Conservation (phyloP, 202 grass and related monocot species). For the Sporobolus alterniflorus region DNA sequence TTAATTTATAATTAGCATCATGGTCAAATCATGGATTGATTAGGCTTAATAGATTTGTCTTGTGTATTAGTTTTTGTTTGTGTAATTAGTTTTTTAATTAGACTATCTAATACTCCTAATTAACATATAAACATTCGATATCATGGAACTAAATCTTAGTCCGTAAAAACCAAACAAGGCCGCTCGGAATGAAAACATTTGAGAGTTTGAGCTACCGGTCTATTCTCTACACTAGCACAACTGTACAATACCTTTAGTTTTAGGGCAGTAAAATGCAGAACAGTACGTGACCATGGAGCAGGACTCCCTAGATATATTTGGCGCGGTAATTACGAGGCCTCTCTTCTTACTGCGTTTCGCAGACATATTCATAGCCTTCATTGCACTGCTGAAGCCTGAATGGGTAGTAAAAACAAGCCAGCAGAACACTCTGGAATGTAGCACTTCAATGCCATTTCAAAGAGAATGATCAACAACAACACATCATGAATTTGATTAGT, state of each 20-base stretch:
- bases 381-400: neutral
- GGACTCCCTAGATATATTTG: constrained; percentile 9
- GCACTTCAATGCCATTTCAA: neutral
- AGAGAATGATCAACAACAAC: neutral
- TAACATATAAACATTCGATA: no score
- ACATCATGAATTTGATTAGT: no score
- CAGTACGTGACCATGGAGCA: constrained; percentile 7
- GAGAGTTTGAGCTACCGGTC: constrained; percentile 46
- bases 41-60: no score
- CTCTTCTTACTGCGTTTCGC: constrained; percentile 3
- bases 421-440: constrained; percentile 21
- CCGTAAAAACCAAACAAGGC: no score
- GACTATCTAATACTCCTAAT: no score
- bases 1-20: no score
- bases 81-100: no score
- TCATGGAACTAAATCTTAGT: no score
- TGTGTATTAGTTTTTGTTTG: no score
- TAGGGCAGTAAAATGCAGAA: constrained; percentile 16
- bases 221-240: neutral
- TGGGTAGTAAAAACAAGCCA: neutral
- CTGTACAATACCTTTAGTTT: constrained; percentile 34
- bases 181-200: constrained; percentile 28
- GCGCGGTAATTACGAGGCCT: constrained; percentile 19
- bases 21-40: no score
- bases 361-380: constrained; percentile 24